Base-by-base conservation (phyloP, 108 stramenopile species). In the Stephanodiscus minutulus region DNA sequence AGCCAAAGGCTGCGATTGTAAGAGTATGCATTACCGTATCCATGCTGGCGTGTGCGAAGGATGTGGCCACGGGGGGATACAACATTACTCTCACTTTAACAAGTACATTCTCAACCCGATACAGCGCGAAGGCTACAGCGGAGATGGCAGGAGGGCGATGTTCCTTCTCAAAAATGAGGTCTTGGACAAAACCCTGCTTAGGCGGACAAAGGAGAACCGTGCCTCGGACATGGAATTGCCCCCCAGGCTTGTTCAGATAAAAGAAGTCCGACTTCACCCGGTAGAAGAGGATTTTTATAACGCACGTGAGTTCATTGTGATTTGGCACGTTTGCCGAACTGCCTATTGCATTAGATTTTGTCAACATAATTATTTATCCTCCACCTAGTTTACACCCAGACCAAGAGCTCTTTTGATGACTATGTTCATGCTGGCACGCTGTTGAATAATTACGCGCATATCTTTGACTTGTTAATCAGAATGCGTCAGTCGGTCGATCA, bases 361-460 rank as follows among this genome's bases (percentile, higher is more conserved):
- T n/a, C n/a, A n/a, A n/a, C n/a, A n/a, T n/a, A n/a, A 8, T 39
- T 39, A 39, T 11, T 8, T 39, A 7, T 39, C 39, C 39, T 39
- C 88, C 96, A 1, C n/a, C n/a, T n/a, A n/a, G 82, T 99, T 43
- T 99, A 99, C 88, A 99, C 95, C 25, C 94, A 98, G 63, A 93
- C 96, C 5, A 89, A 93, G 66, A 83, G 91, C n/a, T 87, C 89
- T 21, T 99, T 99, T 73, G 82, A 97, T 81, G 94, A 96, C 64
- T 99, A 98, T 72, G 93, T 97, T 20, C 72, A 77, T 20, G 77
- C 81, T 22, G 98, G 98, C 11, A 98, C 98, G 13, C 73, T 99
- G 7, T 80, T 98, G 63, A 96, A 99, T 88, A 99, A 99, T 81
- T 99, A 99, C 77, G 98, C 98, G 9, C 97, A 98, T 79, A 97